Evolutionary conservation across 371 early-diverging fungal species (phyloP).

Genomic region (Apophysomyces variabilis): DNA sequence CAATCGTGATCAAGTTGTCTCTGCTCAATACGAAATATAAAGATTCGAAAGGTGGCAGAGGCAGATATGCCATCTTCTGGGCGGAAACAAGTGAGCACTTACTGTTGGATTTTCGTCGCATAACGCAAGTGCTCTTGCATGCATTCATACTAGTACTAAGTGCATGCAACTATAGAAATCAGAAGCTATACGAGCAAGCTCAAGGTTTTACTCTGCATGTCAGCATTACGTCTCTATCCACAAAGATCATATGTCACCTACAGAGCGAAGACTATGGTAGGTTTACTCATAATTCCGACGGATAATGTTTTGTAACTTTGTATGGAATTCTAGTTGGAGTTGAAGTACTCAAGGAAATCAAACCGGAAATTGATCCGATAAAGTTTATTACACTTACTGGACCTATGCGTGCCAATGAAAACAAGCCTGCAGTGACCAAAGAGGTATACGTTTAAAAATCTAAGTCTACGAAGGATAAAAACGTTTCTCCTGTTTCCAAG

Average conservation of each 20-base stretch:
- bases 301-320: not conserved
- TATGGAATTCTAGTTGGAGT: constrained; percentile 4
- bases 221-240: not conserved
- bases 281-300: not conserved
- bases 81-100: constrained; percentile 27
- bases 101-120: constrained; percentile 44
- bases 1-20: constrained; percentile 18
- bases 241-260: not conserved
- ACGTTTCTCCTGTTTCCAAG: not conserved
- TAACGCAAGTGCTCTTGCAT: constrained; percentile 32
- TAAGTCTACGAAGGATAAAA: too few species aligned
- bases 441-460: not conserved
- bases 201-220: not conserved
- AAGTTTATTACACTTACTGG: not conserved
- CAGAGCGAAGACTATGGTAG: constrained; percentile 16
- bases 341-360: not conserved
- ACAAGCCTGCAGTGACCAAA: not conserved
- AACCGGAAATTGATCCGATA: not conserved
- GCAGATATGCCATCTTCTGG: constrained; percentile 39
- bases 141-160: not conserved
- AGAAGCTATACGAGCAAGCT: not conserved
- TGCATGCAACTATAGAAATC: not conserved
- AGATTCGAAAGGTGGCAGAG: constrained; percentile 26
- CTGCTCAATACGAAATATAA: constrained; percentile 22
- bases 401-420: not conserved